A percentile compares a stretch with the other conserved stretches of the same genome.
Evolutionary conservation across 176 grass and related monocot species (phyloP).

Genomic region (Leersia perrieri): DNA sequence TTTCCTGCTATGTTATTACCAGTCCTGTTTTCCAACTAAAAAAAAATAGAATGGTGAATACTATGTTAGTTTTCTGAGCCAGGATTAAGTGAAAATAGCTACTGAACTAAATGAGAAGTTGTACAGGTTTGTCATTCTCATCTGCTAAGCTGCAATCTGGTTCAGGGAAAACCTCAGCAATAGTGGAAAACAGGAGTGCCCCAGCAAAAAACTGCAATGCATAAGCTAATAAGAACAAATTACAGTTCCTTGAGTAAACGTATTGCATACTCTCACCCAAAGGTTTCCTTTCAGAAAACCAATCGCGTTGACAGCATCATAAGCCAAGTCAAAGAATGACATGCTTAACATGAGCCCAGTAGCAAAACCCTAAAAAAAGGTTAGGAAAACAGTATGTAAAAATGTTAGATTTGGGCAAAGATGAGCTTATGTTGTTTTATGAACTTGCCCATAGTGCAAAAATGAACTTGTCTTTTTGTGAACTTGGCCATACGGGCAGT

Average conservation of each 20-base stretch:
- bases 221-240: constrained; percentile 15
- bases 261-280: constrained; percentile 59
- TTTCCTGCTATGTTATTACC: constrained; percentile 40
- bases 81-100: background rate
- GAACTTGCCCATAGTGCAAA: background rate
- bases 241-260: constrained; percentile 1
- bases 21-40: constrained; percentile 27
- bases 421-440: background rate
- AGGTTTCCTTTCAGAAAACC: constrained; percentile 92
- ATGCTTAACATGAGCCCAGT: constrained; percentile 94
- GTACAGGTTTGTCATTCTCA: constrained; percentile 53
- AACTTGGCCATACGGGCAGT: background rate
- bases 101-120: background rate
- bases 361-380: constrained; percentile 72
- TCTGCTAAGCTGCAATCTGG: constrained; percentile 34
- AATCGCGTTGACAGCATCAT: constrained; percentile 82
- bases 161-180: constrained; percentile 71
- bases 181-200: constrained; percentile 66
- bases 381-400: constrained; percentile 3
- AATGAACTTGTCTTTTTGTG: background rate
- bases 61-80: constrained; percentile 20
- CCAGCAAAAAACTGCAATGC: constrained; percentile 66
- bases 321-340: constrained; percentile 93
- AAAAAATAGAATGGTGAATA: background rate
- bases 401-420: constrained; percentile 18